Evolutionary conservation across 768 basidiomycete genomes (phyloP).

Genomic region (Suillus bovinus): DNA sequence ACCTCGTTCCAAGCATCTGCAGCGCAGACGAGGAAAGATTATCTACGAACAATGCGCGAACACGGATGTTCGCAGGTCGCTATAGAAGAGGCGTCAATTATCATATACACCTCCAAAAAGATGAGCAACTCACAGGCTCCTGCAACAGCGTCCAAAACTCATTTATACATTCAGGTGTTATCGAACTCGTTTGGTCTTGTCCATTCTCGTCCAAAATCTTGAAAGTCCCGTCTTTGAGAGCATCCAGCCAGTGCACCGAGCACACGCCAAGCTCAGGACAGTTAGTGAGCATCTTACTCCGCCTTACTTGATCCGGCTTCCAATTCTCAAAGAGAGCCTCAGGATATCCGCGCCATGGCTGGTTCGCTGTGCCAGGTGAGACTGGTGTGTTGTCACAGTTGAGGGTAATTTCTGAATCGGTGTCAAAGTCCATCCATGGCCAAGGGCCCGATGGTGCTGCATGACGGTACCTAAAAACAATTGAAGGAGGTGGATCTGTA

Average conservation of each 20-base stretch:
- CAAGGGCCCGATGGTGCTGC: constrained; percentile 42
- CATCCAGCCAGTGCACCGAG: constrained; percentile 25
- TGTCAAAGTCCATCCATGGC: constrained; percentile 43
- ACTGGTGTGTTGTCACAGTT: background rate
- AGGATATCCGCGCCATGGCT: constrained; percentile 39
- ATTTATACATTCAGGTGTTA: constrained; percentile 19
- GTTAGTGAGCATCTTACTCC: constrained; percentile 27
- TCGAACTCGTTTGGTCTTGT: constrained; percentile 9
- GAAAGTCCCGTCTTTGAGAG: constrained; percentile 21
- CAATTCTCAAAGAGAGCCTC: constrained; percentile 50
- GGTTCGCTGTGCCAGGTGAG: background rate
- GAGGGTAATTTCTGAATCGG: constrained; percentile 16
- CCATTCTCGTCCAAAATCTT: constrained; percentile 9
- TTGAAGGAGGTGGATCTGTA: background rate
- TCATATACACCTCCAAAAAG: background rate
- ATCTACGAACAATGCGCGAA: constrained; percentile 40
- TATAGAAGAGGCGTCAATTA: constrained; percentile 13
- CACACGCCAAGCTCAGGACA: constrained; percentile 17
- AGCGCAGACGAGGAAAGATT: constrained; percentile 33
- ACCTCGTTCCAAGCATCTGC: constrained; percentile 40
- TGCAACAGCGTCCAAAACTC: constrained; percentile 33
- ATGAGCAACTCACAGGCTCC: constrained; percentile 21
- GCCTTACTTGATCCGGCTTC: constrained; percentile 39
- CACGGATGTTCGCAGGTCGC: constrained; percentile 25
- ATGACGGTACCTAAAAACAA: constrained; percentile 31